Evolutionary conservation across 805 yeast species (phyloP), one percentile per base, ranked within the genome.

Genomic region (Candida endomychidarum): DNA sequence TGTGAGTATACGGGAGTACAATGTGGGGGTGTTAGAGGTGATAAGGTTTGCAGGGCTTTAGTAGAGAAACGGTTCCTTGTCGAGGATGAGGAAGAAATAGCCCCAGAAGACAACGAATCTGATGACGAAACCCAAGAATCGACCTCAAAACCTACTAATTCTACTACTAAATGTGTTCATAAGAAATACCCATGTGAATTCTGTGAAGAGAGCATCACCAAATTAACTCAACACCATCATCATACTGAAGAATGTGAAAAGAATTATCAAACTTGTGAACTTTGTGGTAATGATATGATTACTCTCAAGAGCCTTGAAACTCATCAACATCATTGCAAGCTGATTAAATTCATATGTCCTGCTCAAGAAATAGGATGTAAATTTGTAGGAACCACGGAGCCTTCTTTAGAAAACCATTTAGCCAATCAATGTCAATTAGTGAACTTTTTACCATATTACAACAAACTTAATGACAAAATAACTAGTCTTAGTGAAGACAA

Each of bases 341-440:
- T 67, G 10, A 60, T 63, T 4, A 65, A 65, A 36, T 51, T 68
- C 11, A 56, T 57, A 37, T 77, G 82, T 45, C 77, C 80, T 0
- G 79, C 76, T 0, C 41, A 46, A 14, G 61, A 58, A 20, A 71
- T 65, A 36, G 82, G 82, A 1, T 77, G 82, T 45, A 63, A 58
- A 21, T 77, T 80, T 78, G 49, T 58, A 1, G 73, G 72, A 0
- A 53, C 51, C 23, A 65, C 52, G 28, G 57, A 58, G 24, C 61
- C 71, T 2, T 49, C 68, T 7, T 44, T 67, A 30, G 73, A 67
- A 37, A 58, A 61, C 15, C 73, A 67, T 40, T 19, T 58, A 8
- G 54, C 56, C 22, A 50, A 53, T 14, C 56, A 56, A 36, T 67
- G 73, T 43, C 64, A 56, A 22, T 47, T 67, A 20, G 52, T 55